These are phyloP conservation scores for Talaromyces sp. DNA, from an alignment of 2,329 filamentous ascomycete genomes.

Conservation along the genomic window DNA sequence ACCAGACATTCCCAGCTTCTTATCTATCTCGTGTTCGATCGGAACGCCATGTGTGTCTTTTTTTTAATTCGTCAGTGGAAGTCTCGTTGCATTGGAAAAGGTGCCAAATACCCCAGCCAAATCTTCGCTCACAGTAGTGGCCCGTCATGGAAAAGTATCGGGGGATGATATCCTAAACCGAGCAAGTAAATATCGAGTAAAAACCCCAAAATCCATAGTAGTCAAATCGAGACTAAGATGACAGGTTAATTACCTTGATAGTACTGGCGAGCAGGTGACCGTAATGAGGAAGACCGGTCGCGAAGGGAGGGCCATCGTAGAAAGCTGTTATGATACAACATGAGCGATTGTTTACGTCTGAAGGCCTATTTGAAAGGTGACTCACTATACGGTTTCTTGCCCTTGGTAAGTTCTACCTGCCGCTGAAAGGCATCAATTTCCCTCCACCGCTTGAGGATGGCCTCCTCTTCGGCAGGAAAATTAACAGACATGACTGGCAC, in stretches of 20 bases:
- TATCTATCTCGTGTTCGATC: slow-evolving; percentile 96
- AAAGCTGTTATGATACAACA: slow-evolving; percentile 57
- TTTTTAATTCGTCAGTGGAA: background rate
- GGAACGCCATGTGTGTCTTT: slow-evolving; percentile 82
- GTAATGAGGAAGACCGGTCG: slow-evolving; percentile 65
- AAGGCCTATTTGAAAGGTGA: background rate
- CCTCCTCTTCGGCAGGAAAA: slow-evolving; percentile 88
- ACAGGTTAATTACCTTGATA: slow-evolving; percentile 57
- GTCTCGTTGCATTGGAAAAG: background rate
- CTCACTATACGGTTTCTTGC: slow-evolving; percentile 63
- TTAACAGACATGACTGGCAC: slow-evolving; percentile 69
- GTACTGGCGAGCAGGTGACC: slow-evolving; percentile 82
- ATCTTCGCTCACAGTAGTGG: slow-evolving; percentile 82
- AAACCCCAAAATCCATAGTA: background rate
- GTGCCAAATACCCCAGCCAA: slow-evolving; percentile 62
- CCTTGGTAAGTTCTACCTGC: slow-evolving; percentile 80
- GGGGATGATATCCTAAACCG: slow-evolving; percentile 69
- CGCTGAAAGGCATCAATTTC: slow-evolving; percentile 87
- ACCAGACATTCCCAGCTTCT: slow-evolving; percentile 84
- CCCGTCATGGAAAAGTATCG: slow-evolving; percentile 98
- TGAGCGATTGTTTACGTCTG: background rate
- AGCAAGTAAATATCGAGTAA: background rate
- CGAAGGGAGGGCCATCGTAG: slow-evolving; percentile 81
- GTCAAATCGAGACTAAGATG: background rate
- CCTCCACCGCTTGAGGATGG: slow-evolving; percentile 77